phyloP scores from a whole-genome alignment of 2,329 filamentous ascomycete species.

The Apiospora phragmitis region DNA sequence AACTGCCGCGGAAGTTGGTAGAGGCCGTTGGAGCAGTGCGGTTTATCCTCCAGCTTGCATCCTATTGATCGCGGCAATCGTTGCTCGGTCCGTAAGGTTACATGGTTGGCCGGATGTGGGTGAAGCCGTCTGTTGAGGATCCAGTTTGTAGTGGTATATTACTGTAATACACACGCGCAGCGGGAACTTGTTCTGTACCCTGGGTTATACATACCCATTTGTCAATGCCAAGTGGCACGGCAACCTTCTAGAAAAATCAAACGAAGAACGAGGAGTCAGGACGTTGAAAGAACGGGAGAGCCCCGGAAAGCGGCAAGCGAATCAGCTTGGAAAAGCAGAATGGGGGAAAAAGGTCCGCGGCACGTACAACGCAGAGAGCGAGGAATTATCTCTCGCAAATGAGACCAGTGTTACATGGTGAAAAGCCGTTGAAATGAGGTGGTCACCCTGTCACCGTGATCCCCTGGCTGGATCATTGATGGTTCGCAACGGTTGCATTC shows the following conservation, averaged over 20 bases:
- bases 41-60: background rate
- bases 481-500: background rate
- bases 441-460: background rate
- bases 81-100: background rate
- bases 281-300: background rate
- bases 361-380: background rate
- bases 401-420: slow-evolving; percentile 1
- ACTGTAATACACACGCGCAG: background rate
- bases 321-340: background rate
- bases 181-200: background rate
- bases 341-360: background rate
- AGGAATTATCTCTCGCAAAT: background rate
- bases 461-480: background rate
- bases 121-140: background rate
- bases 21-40: background rate
- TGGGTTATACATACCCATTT: background rate
- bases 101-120: background rate
- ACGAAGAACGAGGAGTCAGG: background rate
- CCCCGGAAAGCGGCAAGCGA: background rate
- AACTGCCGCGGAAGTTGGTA: background rate
- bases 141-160: background rate
- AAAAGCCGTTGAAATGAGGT: slow-evolving; percentile 1
- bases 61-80: background rate
- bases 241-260: background rate
- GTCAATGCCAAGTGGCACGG: background rate